Conservation (phyloP, 768 basidiomycete genomes). For the Mycena latifolia region DNA sequence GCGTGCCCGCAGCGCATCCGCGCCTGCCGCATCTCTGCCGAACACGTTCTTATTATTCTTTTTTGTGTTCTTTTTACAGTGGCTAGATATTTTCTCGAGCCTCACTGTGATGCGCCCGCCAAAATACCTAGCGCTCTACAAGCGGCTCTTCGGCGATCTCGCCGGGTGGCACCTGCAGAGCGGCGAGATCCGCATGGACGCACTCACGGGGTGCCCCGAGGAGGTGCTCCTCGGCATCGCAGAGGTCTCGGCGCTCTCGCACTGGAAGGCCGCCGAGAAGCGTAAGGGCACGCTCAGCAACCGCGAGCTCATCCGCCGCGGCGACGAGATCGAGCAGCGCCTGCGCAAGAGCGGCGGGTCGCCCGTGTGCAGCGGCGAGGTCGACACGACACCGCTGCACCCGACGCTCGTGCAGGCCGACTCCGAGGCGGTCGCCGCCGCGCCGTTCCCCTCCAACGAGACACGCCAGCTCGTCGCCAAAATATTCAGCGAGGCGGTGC, state of each 20-base stretch:
- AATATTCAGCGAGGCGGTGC: constrained; percentile 74
- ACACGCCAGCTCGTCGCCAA: constrained; percentile 61
- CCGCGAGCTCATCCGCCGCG: constrained; percentile 81
- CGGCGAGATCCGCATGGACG: constrained; percentile 67
- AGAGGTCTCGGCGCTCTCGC: constrained; percentile 77
- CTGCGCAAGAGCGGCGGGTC: constrained; percentile 60
- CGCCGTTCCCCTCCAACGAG: constrained; percentile 55
- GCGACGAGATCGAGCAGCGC: constrained; percentile 76
- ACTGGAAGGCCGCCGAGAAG: constrained; percentile 79
- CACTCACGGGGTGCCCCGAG: constrained; percentile 82
- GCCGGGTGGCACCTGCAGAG: constrained; percentile 60
- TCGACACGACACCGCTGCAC: constrained; percentile 51
- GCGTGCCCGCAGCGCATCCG: constrained; percentile 66
- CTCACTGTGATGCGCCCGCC: constrained; percentile 72
- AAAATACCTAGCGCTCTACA: constrained; percentile 74
- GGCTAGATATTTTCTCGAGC: constrained; percentile 83
- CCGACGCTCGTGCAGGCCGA: constrained; percentile 52
- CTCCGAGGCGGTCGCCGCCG: constrained; percentile 42
- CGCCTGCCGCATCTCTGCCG: constrained; percentile 35
- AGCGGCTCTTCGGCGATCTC: constrained; percentile 69
- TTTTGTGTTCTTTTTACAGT: constrained; percentile 55
- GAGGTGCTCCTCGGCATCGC: constrained; percentile 82
- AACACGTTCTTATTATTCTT: constrained; percentile 1
- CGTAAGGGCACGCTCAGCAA: constrained; percentile 77
- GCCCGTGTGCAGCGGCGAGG: constrained; percentile 47